phyloP scores from a whole-genome alignment of 1,284 basidiomycete genomes.

The Tilletia caries region DNA sequence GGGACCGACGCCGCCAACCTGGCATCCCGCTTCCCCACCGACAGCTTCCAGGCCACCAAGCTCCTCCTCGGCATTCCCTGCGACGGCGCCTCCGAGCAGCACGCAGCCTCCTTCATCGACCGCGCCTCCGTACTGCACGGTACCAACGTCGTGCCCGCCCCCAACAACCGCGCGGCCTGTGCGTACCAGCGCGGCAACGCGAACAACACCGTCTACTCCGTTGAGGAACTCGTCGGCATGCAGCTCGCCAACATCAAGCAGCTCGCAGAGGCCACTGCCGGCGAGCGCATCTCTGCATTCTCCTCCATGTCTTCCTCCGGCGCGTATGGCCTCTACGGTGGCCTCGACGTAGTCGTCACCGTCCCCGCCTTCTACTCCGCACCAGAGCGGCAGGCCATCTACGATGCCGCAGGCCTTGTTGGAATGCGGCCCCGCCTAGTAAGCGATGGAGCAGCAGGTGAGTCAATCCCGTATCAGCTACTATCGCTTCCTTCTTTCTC shows the following conservation, averaged over 20 bases:
- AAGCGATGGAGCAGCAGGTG: constrained; percentile 79
- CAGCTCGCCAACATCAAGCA: constrained; percentile 85
- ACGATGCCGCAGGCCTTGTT: constrained; percentile 84
- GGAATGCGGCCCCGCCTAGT: constrained; percentile 81
- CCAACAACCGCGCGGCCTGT: constrained; percentile 1
- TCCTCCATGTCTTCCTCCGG: constrained; percentile 18
- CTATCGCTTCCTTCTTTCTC: background rate
- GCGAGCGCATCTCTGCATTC: constrained; percentile 42
- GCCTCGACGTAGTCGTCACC: constrained; percentile 50
- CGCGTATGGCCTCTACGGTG: constrained; percentile 20
- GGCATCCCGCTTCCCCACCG: constrained; percentile 81
- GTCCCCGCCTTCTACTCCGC: constrained; percentile 50
- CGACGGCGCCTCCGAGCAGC: no score
- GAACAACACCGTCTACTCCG: constrained; percentile 44
- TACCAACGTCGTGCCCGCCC: background rate
- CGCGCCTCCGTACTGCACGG: background rate
- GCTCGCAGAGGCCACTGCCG: constrained; percentile 74
- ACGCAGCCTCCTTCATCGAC: background rate
- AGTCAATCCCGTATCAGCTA: constrained; percentile 18
- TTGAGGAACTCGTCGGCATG: constrained; percentile 91
- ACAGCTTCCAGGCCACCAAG: constrained; percentile 84
- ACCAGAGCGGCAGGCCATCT: constrained; percentile 74
- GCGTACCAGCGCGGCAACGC: constrained; percentile 1
- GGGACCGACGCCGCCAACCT: constrained; percentile 81
- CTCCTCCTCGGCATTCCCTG: constrained; percentile 66